Base-by-base conservation (phyloP, 768 basidiomycete species). In the Amanita phalloides region DNA sequence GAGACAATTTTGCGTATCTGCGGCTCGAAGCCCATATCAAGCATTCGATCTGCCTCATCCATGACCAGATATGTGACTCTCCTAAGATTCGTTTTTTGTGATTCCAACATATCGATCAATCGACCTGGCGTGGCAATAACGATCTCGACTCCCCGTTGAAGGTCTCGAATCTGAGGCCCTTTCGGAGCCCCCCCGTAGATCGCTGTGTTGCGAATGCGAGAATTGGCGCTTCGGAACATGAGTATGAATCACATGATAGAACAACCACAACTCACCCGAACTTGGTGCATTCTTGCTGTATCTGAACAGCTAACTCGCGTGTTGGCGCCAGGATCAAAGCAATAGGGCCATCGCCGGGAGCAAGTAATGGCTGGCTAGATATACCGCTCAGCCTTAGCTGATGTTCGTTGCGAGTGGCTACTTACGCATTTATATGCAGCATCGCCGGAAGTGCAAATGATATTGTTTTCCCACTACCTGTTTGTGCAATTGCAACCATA, bases 21-120 rank as follows among this genome's bases (percentile, higher is more conserved):
- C 49, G 96, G 96, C 71, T 99, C 96, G 72, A 99, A 99, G 76
- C 96, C 96, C 96, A 99, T 99, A 74, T 99, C 96, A 57, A 99
- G 79, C 96, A 99, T 99, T 63, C 96, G 90, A 73, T 99, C 96
- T 42, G 96, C 96, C 69, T 99, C 96, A 63, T 99, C 96, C 84
- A 99, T 90, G 64, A 99, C 96, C 37, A 99, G 78, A 68, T 98
- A 99, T 20, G 96, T 99, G 52, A 99, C 77, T 38, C 96, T 85
- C 53, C 89, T 89, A 49, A 99, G 79, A 68, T 98, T 98, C 20
- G 94, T 98, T 72, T 96, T 96, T 64, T 88, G 84, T 1, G 80
- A 81, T 72, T 99, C 96, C 25, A 99, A 79, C 96, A 99, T 98
- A 65, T 99, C 96, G 59, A 99, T 99, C 58, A 99, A 75, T 57